Percentiles rank a stretch among this genome's conserved stretches.
These are phyloP conservation scores for Ustilago crameri DNA, from an alignment of 1,284 basidiomycete species.

Conservation along the genomic window DNA sequence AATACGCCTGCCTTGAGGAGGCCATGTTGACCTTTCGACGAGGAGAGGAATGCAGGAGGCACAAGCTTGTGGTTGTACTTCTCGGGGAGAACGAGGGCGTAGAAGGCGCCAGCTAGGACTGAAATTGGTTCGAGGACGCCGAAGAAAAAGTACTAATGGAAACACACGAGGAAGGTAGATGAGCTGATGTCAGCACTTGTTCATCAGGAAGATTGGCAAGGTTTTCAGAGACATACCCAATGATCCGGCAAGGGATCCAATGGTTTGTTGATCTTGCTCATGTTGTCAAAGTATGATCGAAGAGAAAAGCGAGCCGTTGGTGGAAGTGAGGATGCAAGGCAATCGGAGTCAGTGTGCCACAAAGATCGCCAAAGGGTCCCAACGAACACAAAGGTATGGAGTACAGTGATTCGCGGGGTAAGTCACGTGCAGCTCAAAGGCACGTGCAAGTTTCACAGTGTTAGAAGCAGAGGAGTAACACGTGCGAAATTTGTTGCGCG, in stretches of 20 bases:
- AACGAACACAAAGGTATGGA: constrained; percentile 3
- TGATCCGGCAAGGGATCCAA: constrained; percentile 37
- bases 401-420: constrained; percentile 15
- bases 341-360: neutral
- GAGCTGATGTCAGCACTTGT: neutral
- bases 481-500: neutral
- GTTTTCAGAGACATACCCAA: constrained; percentile 27
- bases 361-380: neutral
- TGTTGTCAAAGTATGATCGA: constrained; percentile 2
- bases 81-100: constrained; percentile 50
- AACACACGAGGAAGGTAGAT: neutral
- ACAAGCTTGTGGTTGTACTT: constrained; percentile 56
- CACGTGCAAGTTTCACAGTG: neutral
- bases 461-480: constrained; percentile 8
- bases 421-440: constrained; percentile 4
- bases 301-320: neutral
- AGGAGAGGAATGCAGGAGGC: constrained; percentile 38
- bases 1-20: constrained; percentile 26
- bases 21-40: constrained; percentile 19
- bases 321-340: neutral
- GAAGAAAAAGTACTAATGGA: constrained; percentile 53
- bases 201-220: neutral
- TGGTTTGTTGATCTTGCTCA: constrained; percentile 1
- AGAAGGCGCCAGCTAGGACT: constrained; percentile 48
- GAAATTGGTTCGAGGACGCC: constrained; percentile 57